Evolutionary conservation across 2,329 filamentous ascomycete species (phyloP).

Genomic region (Aspergillus neotritici): DNA sequence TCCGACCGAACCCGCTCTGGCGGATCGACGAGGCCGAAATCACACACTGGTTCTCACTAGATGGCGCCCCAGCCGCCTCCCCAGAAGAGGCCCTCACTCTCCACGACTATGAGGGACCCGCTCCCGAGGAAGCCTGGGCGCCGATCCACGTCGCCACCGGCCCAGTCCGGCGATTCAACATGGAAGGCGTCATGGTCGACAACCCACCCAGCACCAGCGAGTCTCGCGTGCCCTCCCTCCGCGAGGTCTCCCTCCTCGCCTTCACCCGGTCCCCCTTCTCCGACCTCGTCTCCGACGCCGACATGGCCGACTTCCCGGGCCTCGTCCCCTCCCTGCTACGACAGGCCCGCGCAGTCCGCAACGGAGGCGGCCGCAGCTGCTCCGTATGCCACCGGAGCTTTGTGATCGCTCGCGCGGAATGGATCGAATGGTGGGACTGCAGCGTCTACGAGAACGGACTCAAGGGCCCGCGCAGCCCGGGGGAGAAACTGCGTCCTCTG

Average conservation of each 20-base stretch:
- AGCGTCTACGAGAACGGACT: slow-evolving; percentile 35
- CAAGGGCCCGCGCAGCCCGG: slow-evolving; percentile 26
- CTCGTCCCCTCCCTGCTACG: slow-evolving; percentile 32
- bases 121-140: slow-evolving; percentile 28
- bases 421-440: slow-evolving; percentile 44
- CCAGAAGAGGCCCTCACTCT: slow-evolving; percentile 11
- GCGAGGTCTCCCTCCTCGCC: slow-evolving; percentile 39
- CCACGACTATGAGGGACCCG: slow-evolving; percentile 21
- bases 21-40: slow-evolving; percentile 27
- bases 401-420: slow-evolving; percentile 39
- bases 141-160: slow-evolving; percentile 35
- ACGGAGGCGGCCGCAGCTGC: slow-evolving; percentile 35
- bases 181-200: slow-evolving; percentile 27
- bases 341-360: slow-evolving; percentile 31
- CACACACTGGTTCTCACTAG: slow-evolving; percentile 27
- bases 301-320: slow-evolving; percentile 30
- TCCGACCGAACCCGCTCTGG: slow-evolving; percentile 38
- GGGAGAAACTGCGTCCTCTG: slow-evolving; percentile 32
- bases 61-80: slow-evolving; percentile 6
- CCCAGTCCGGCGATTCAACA: slow-evolving; percentile 27
- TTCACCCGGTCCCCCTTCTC: slow-evolving; percentile 33
- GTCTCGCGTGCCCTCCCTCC: slow-evolving; percentile 35
- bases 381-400: slow-evolving; percentile 38
- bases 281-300: slow-evolving; percentile 32
- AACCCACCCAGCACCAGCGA: slow-evolving; percentile 2